Percentiles rank a stretch among this genome's conserved stretches.
These are phyloP conservation scores for Polytolypa hystricis DNA, from an alignment of 2,329 filamentous ascomycete genomes.

Conservation along the genomic window DNA sequence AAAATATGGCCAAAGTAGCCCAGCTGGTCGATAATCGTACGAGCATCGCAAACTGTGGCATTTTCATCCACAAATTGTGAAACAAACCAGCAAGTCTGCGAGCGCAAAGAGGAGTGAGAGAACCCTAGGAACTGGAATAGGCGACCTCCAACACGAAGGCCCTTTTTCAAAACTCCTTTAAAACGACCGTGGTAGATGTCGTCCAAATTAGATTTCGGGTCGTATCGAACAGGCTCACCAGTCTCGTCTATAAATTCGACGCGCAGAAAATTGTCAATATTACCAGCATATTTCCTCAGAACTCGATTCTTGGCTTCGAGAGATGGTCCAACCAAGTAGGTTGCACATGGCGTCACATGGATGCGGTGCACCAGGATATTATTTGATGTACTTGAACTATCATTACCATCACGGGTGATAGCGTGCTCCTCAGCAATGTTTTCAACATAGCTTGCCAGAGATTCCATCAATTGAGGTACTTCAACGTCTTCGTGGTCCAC, in stretches of 20 bases:
- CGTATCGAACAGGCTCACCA: conserved; percentile 51
- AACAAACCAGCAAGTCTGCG: conserved; percentile 56
- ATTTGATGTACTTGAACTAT: conserved; percentile 19
- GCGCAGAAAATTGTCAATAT: conserved; percentile 55
- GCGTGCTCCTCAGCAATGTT: neutral
- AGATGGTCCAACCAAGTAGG: conserved; percentile 37
- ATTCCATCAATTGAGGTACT: conserved; percentile 29
- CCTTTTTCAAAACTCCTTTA: conserved; percentile 44
- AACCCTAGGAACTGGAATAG: conserved; percentile 61
- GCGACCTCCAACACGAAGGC: conserved; percentile 54
- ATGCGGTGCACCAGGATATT: conserved; percentile 45
- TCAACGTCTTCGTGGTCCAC: conserved; percentile 35
- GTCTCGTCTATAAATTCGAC: conserved; percentile 67
- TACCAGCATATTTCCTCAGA: conserved; percentile 51
- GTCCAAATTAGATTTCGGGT: conserved; percentile 39
- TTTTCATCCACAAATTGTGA: conserved; percentile 33
- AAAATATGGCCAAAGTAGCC: conserved; percentile 43
- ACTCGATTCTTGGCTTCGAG: conserved; percentile 60
- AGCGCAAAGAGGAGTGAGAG: conserved; percentile 64
- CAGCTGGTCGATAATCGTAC: conserved; percentile 33
- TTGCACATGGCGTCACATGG: conserved; percentile 49
- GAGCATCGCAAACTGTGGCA: conserved; percentile 22
- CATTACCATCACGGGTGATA: conserved; percentile 1
- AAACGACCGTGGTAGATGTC: conserved; percentile 49
- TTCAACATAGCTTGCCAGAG: conserved; percentile 18